Base-by-base conservation (phyloP, 306 rosid species). In the Medicago arabica region DNA sequence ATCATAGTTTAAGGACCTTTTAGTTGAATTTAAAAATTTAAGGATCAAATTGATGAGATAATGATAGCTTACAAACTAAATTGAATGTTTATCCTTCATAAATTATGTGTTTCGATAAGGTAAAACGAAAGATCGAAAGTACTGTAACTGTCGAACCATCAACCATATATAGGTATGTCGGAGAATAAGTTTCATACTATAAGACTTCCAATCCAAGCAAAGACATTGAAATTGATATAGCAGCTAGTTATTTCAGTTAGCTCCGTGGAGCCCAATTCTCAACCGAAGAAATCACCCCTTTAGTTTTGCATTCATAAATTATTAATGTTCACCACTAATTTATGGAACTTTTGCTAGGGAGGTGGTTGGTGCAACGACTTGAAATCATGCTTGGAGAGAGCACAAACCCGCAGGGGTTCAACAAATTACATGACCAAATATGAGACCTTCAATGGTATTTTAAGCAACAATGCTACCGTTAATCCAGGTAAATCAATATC, bases 331-430 rank as follows among this genome's bases (percentile, higher is more conserved):
- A 67, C 25, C 10, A 23, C 31, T 36, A 54, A 65, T 47, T 54
- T 63, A 38, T 72, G 59, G 67, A 36, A 31, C 39, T 8, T 78
- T n/a, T n/a, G 11, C 3, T 76, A 93, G 98, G 98, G 98, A 19
- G 98, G 98, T 54, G 98, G 97, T 69, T 95, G 98, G 98, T 95
- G 97, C 87, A 92, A 95, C 70, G 92, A 89, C 78, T 49, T 92
- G 51, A 3, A 53, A 53, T 85, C 98, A 65, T 95, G 98, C 85
- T 82, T 83, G 58, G 97, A 84, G n/a, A 89, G 98, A 79, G 97
- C 98, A 25, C 28, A 59, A 3, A 75, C 88, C 9, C 87, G 90
- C 18, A 84, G 97, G 83, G 98, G 98, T 46, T 95, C 98, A 14
- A 87, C 98, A 14, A 83, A 75, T 74, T 82, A 78, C 17, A 95